Evolutionary conservation across 169 alveolate genomes (phyloP), one percentile per base, ranked within the genome.

Genomic region (Plasmodium knowlesi): DNA sequence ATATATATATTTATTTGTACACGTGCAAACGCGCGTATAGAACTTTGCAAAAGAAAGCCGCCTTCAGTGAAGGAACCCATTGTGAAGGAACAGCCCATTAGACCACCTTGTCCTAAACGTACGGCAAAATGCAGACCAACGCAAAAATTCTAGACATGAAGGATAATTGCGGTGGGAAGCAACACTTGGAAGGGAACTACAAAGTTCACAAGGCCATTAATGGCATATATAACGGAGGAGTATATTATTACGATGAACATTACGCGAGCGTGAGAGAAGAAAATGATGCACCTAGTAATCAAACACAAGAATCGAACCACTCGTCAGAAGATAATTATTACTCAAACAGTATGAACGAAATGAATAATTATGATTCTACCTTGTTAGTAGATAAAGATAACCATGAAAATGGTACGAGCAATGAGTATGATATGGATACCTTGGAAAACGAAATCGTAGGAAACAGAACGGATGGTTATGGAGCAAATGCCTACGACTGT

Each of bases 261-360:
- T 83, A 61, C 46, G 46, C 16, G 8, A 81, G 32, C 37, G 32
- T 67, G 50, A 30, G 67, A 0, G 92, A 70, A 37, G 61, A 12
- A 39, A 83, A 83, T 61, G 82, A 61, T 12, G 16, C n/a, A 37
- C 46, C 16, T 25, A 57, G 72, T 34, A 83, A 37, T 37, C 28
- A 16, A 57, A 9, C 71, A 19, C 73, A 61, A 50, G 70, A 83
- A 19, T 39, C 92, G 25, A 81, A 81, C 37, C 71, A 37, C 8
- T 37, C 41, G 19, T 70, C 80, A 3, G 50, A 78, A 0, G 84
- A 83, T 1, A 83, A 83, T 83, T 83, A 83, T 61, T 83, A 83
- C 72, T 25, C 71, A n/a, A 53, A 67, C 53, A 28, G 28, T 37
- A 39, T 70, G 73, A 83, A 61, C 25, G 82, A 83, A 5, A 12